Percentiles rank a stretch among this genome's conserved stretches.
Conservation (phyloP, 352 stramenopile genomes). For the Phytophthora cryptogea region DNA sequence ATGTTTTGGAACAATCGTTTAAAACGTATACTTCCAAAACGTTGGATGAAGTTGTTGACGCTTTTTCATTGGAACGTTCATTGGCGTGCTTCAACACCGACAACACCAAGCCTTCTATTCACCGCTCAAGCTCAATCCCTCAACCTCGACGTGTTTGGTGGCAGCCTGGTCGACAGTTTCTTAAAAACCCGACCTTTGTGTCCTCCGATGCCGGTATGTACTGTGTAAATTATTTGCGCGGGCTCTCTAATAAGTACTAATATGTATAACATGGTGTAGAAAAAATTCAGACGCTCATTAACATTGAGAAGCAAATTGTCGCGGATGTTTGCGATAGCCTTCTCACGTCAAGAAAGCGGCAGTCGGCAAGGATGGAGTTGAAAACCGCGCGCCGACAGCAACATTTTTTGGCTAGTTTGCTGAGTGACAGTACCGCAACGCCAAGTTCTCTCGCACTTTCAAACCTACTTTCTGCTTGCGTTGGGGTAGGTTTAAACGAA, state of each 20-base stretch:
- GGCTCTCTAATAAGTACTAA: neutral
- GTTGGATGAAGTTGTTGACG: constrained; percentile 19
- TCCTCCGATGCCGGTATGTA: constrained; percentile 26
- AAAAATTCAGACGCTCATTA: constrained; percentile 37
- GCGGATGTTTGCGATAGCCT: constrained; percentile 27
- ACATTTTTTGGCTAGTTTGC: constrained; percentile 24
- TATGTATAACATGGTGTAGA: constrained; percentile 17
- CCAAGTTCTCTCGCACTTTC: constrained; percentile 22
- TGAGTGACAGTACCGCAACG: constrained; percentile 7
- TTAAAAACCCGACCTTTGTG: constrained; percentile 32
- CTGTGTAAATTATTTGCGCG: neutral
- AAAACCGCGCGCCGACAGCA: constrained; percentile 19
- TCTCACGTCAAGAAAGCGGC: neutral
- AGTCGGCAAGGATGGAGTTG: neutral
- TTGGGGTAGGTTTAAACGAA: constrained; percentile 17
- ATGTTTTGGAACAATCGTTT: constrained; percentile 30
- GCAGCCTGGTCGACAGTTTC: constrained; percentile 38
- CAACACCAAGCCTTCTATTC: neutral
- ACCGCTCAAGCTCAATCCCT: neutral
- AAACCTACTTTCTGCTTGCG: constrained; percentile 23
- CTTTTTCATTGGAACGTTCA: constrained; percentile 10
- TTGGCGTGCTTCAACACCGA: constrained; percentile 8
- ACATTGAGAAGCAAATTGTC: constrained; percentile 47
- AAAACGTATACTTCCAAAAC: constrained; percentile 34
- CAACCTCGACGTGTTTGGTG: constrained; percentile 15